Evolutionary conservation across 176 grass and related monocot genomes (phyloP), one percentile per base, ranked within the genome.

Genomic region (Typha latifolia): DNA sequence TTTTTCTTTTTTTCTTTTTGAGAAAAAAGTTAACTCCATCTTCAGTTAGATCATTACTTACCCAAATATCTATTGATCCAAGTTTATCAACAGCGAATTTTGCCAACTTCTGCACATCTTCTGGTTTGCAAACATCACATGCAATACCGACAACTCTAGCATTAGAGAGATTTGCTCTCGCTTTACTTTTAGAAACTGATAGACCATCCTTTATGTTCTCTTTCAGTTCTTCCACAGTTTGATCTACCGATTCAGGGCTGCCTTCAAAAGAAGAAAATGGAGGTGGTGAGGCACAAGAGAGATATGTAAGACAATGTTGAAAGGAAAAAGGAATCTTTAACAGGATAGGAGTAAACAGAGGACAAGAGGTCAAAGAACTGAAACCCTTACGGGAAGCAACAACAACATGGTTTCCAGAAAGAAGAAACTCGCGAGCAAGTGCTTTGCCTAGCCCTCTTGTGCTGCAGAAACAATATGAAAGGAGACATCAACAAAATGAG

Each of bases 381-480:
- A n/a, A 32, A 43, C 37, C 72, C 62, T 89, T 99, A 73, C 95
- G 86, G 10, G 95, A 99, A 72, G 89, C 72, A 82, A 99, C 51
- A 27, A 99, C 95, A 87, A 99, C 89, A 65, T 12, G 86, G 59
- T 99, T 89, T 72, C 95, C 95, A 71, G 95, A 87, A 75, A 99
- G 95, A 90, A 99, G 95, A 79, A 99, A 99, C 64, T 99, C 95
- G 57, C 95, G 89, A 64, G 89, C 89, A 80, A 99, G 86, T 67
- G 95, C 95, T 82, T 99, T 99, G 43, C 95, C 95, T 81, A 99
- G 82, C 21, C 95, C 95, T 73, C 95, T 87, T 66, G 95, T 93
- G 76, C 95, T 99, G 86, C 47, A 77, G 65, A 79, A 66, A 81
- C 49, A 55, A 69, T 47, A 5, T 72, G 62, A 49, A 78, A 19